A percentile compares a stretch with the other conserved stretches of the same genome.
Conservation (phyloP, 371 early-diverging fungal species). For the Mortierella sp. region DNA sequence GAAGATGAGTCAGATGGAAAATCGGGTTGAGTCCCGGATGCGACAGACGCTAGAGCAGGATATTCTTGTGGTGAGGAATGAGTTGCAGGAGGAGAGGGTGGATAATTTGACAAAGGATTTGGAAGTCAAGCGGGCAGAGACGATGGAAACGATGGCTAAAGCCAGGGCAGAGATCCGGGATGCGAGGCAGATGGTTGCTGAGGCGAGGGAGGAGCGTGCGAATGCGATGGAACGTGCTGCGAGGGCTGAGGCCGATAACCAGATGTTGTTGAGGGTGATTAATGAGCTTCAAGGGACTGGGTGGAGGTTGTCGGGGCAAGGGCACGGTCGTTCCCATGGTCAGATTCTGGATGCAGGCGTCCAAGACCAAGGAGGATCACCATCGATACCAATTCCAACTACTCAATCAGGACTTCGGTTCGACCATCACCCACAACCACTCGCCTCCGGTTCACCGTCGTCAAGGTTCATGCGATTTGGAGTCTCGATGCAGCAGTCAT, state of each 20-base stretch:
- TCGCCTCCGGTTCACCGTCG: background rate
- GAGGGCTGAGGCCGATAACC: conserved; percentile 5
- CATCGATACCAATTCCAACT: background rate
- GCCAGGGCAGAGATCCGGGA: background rate
- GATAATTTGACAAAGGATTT: conserved; percentile 1
- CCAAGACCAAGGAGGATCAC: background rate
- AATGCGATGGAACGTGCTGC: conserved; percentile 5
- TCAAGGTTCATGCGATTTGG: conserved; percentile 5
- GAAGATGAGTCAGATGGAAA: conserved; percentile 5
- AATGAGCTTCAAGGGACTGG: conserved; percentile 4
- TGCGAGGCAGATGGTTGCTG: background rate
- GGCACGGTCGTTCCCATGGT: background rate
- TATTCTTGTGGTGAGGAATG: background rate
- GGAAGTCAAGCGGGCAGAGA: background rate
- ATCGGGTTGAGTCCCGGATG: background rate
- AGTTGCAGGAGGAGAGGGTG: background rate
- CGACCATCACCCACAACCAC: background rate
- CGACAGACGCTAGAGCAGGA: background rate
- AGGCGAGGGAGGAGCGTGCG: conserved; percentile 4
- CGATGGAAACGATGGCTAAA: background rate
- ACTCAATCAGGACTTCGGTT: background rate
- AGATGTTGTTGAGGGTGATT: conserved; percentile 8
- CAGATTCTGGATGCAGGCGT: background rate
- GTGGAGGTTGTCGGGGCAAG: background rate
- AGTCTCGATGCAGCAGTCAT: background rate